Evolutionary conservation across 192 early-diverging fungal genomes (phyloP).

Genomic region (Linnemannia schmuckeri): DNA sequence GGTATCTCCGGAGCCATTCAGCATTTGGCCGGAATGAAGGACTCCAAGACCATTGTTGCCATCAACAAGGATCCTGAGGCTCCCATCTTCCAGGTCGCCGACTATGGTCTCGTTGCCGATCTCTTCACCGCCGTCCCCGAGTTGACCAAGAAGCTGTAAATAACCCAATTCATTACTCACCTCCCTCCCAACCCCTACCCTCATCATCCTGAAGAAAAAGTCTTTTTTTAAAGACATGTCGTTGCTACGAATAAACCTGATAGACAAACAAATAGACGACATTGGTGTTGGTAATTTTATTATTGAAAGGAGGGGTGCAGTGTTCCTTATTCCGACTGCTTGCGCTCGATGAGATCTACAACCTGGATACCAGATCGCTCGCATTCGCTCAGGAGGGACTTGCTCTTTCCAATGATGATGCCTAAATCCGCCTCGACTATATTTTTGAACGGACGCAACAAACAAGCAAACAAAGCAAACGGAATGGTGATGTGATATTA

Average conservation of each 20-base stretch:
- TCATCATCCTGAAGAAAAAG: neutral
- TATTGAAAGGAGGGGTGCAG: neutral
- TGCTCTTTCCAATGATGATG: slow-evolving; percentile 46
- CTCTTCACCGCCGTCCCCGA: slow-evolving; percentile 95
- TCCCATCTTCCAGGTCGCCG: slow-evolving; percentile 98
- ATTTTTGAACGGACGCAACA: neutral
- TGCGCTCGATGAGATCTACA: slow-evolving; percentile 24
- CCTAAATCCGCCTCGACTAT: slow-evolving; percentile 55
- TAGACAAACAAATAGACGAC: neutral
- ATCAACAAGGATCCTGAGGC: slow-evolving; percentile 99
- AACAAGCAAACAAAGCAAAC: neutral
- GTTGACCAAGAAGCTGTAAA: slow-evolving; percentile 89
- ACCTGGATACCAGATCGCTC: slow-evolving; percentile 43
- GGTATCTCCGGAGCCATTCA: slow-evolving; percentile 98
- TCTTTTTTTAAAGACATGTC: neutral
- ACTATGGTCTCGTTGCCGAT: slow-evolving; percentile 96
- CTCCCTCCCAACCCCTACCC: neutral
- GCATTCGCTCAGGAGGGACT: slow-evolving; percentile 39
- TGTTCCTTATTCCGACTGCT: neutral
- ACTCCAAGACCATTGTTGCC: slow-evolving; percentile 97
- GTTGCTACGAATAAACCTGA: slow-evolving; percentile 4
- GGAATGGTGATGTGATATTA: neutral
- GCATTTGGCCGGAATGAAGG: slow-evolving; percentile 99
- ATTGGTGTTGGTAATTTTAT: neutral
- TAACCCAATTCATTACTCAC: neutral